A percentile compares a stretch with the other conserved stretches of the same genome.
Conservation (phyloP, 805 yeast species). For the Wickerhamiella cacticola region DNA sequence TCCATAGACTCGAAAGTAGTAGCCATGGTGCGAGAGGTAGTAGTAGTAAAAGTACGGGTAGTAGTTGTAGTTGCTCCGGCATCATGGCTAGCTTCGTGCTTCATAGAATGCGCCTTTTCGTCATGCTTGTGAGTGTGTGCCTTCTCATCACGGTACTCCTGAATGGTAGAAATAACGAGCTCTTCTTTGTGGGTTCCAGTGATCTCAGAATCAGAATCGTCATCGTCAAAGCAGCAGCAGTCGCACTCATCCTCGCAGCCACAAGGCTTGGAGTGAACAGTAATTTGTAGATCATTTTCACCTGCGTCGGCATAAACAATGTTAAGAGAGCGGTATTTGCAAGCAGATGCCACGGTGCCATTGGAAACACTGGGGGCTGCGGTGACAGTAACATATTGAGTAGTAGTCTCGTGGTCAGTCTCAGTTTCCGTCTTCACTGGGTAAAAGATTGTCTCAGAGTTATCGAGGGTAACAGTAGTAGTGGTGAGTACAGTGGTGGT, state of each 20-base stretch:
- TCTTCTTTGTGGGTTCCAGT: not conserved
- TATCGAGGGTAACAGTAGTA: conserved; percentile 2
- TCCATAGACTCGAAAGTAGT: conserved; percentile 8
- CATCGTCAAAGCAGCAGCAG: conserved; percentile 7
- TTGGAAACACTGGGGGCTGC: not conserved
- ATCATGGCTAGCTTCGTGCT: not conserved
- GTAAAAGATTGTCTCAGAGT: conserved; percentile 2
- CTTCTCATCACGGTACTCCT: not conserved
- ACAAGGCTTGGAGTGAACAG: conserved; percentile 13
- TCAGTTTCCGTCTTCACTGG: conserved; percentile 7
- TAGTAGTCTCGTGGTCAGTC: conserved; percentile 4
- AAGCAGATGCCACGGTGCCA: not conserved
- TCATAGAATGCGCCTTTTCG: not conserved
- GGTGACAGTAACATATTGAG: conserved; percentile 1
- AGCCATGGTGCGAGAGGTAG: not conserved
- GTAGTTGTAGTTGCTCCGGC: not conserved
- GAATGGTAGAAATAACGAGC: not conserved
- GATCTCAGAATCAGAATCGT: not conserved
- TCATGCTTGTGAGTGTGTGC: not conserved
- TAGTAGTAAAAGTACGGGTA: not conserved
- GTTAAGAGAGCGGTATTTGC: conserved; percentile 10
- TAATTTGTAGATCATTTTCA: conserved; percentile 18
- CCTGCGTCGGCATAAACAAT: conserved; percentile 19
- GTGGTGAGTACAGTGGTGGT: conserved; percentile 4
- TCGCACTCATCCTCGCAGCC: conserved; percentile 11